These are phyloP conservation scores for Vitis vinifera DNA, from an alignment of 164 flowering plant species.

Conservation along the genomic window ASM3070453v1 NC_081821.1:10362501-10363000, in stretches of 20 bases:
- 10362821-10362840: slow-evolving; percentile 54
- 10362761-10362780: slow-evolving; percentile 64
- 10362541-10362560: too few relatives aligned
- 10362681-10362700: not conserved
- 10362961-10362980: slow-evolving; percentile 5
- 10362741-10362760: slow-evolving; percentile 32
- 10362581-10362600: too few relatives aligned
- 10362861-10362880: slow-evolving; percentile 32
- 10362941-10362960: slow-evolving; percentile 7
- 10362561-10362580: too few relatives aligned
- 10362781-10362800: slow-evolving; percentile 46
- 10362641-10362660: not conserved
- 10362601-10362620: not conserved
- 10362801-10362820: slow-evolving; percentile 52
- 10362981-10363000: slow-evolving; percentile 7
- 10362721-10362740: slow-evolving; percentile 53
- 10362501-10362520: too few relatives aligned
- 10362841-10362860: slow-evolving; percentile 33
- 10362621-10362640: slow-evolving; percentile 1
- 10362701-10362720: slow-evolving; percentile 66
- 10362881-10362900: slow-evolving; percentile 43
- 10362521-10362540: too few relatives aligned
- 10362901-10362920: slow-evolving; percentile 33
- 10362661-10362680: not conserved
- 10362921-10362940: slow-evolving; percentile 39